phyloP scores from a whole-genome alignment of 345 rosid species.

The Salix arbutifolia region DNA sequence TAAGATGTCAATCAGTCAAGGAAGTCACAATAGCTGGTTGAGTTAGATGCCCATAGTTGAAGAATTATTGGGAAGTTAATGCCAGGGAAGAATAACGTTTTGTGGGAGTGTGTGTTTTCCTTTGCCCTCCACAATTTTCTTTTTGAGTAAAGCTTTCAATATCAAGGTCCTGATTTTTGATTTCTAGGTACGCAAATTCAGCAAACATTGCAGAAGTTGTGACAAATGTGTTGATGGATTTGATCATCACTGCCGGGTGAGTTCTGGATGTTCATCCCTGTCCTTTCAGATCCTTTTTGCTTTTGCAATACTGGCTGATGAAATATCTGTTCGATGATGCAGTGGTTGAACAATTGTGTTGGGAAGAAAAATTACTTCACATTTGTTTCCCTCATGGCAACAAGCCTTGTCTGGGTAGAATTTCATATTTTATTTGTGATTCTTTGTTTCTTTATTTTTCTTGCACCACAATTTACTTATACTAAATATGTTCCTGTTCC shows the following conservation, averaged over 20 bases:
- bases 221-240: conserved; percentile 94
- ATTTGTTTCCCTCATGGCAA: conserved; percentile 85
- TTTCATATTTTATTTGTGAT: conserved; percentile 1
- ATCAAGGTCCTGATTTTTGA: background rate
- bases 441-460: background rate
- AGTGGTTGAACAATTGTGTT: conserved; percentile 97
- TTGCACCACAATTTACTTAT: background rate
- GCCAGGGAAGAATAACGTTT: background rate
- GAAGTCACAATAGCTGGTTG: background rate
- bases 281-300: background rate
- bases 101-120: background rate
- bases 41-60: background rate
- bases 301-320: background rate
- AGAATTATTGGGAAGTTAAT: background rate
- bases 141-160: background rate
- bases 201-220: conserved; percentile 97
- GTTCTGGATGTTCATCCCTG: conserved; percentile 17
- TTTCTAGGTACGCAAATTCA: conserved; percentile 70
- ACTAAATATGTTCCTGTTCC: background rate
- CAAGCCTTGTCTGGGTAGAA: conserved; percentile 83
- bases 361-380: conserved; percentile 86
- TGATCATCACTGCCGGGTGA: conserved; percentile 96
- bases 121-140: background rate
- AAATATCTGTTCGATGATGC: conserved; percentile 25
- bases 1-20: background rate